Evolutionary conservation across 2,329 filamentous ascomycete genomes (phyloP), one percentile per base, ranked within the genome.

Genomic region (Ophiostoma populinum): DNA sequence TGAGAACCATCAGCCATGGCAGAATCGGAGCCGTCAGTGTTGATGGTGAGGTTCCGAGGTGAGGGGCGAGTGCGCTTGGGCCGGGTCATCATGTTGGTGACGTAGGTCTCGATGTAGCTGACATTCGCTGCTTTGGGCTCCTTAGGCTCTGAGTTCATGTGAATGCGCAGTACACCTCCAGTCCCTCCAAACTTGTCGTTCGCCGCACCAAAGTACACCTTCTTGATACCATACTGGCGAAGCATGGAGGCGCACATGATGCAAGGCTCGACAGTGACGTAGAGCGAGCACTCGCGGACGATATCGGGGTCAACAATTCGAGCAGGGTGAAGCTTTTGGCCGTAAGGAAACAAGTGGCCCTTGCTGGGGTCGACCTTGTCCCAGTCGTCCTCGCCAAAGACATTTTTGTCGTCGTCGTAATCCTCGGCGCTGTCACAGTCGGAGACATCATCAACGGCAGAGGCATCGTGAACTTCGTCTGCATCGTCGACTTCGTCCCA

Each of bases 121-220:
- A 35, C 35, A 26, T 39, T 31, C 24, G 45, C n/a, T 33, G 16
- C 42, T 9, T 16, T 58, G 51, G 12, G 59, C 31, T 32, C 37
- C 17, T 43, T 24, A 30, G 42, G 43, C 53, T 41, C 62, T 49
- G 67, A 70, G 48, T 72, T 72, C 51, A 62, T 60, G 54, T 95
- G 85, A 36, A 95, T 73, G 45, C 75, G 79, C 52, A 98, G 74
- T 11, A 98, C 90, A 36, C 92, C 87, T 2, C 90, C 90, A 12
- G 85, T 93, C 21, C 92, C 90, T 7, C 90, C 90, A 58, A 98
- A 98, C 39, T 92, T 81, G 59, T 98, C 90, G 54, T 98, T 98
- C 47, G 80, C 73, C 40, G 86, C 92, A 5, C 90, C 92, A 55
- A 90, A 98, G 55, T 87, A 95, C 21, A 98, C 90, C 45, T 78